Evolutionary conservation across 176 grass and related monocot species (phyloP).

Genomic region (Pontederia crassipes): DNA sequence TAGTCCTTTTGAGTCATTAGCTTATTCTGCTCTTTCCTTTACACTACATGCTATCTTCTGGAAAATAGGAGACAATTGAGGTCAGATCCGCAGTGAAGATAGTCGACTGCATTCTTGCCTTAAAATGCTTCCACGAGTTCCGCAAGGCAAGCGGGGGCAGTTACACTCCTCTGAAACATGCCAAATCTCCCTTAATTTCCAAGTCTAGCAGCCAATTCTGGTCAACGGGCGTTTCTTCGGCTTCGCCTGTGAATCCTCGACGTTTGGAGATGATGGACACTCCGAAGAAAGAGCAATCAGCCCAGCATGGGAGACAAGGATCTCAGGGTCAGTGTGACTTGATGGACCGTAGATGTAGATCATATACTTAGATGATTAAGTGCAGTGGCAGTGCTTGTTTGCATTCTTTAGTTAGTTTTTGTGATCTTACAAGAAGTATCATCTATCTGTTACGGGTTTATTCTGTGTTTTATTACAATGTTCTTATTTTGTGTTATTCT

Average conservation of each 20-base stretch:
- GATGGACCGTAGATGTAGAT: not conserved
- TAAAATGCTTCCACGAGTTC: slow-evolving; percentile 66
- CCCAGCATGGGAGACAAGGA: slow-evolving; percentile 24
- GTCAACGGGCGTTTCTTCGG: slow-evolving; percentile 21
- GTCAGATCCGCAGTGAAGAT: slow-evolving; percentile 44
- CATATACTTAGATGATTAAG: not conserved
- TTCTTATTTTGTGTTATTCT: not conserved
- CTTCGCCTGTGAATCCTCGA: slow-evolving; percentile 22
- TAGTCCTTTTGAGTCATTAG: not conserved
- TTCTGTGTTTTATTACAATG: too few relatives aligned
- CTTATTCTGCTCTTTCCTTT: not conserved
- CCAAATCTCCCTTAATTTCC: slow-evolving; percentile 60
- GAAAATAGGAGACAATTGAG: slow-evolving; percentile 53
- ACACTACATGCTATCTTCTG: not conserved
- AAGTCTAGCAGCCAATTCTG: slow-evolving; percentile 20
- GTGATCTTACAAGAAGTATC: not conserved
- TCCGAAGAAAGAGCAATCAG: slow-evolving; percentile 21
- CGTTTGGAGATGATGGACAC: slow-evolving; percentile 31
- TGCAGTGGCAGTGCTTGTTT: not conserved
- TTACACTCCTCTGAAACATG: slow-evolving; percentile 30
- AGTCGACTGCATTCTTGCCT: slow-evolving; percentile 60
- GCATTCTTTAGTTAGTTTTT: too few relatives aligned
- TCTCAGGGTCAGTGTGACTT: slow-evolving; percentile 29
- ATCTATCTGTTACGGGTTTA: too few relatives aligned
- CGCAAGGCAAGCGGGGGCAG: slow-evolving; percentile 26